phyloP scores from a whole-genome alignment of 345 rosid genomes.

The Citrus maxima region DNA sequence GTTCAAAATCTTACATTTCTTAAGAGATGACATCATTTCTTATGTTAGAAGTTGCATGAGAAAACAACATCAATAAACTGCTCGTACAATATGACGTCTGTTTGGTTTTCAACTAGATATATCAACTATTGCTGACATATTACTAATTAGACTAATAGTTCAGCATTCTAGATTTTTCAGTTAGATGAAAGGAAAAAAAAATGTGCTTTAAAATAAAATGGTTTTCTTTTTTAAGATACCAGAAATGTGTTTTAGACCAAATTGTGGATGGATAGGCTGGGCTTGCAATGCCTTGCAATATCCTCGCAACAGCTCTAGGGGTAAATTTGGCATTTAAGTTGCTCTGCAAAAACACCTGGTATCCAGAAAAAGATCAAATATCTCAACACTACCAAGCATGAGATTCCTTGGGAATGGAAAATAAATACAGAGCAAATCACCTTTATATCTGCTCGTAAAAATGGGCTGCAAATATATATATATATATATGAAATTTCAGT shows the following conservation, averaged over 20 bases:
- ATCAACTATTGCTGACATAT: not conserved
- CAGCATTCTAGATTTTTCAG: not conserved
- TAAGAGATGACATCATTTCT: not conserved
- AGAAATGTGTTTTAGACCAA: conserved; percentile 94
- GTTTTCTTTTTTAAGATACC: conserved; percentile 39
- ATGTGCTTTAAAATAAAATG: not conserved
- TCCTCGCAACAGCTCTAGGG: conserved; percentile 88
- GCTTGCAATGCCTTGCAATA: conserved; percentile 93
- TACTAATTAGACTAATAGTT: not conserved
- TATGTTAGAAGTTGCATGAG: not conserved
- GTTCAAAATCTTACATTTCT: not conserved
- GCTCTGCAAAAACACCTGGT: conserved; percentile 84
- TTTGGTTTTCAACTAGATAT: no score
- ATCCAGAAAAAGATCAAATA: conserved; percentile 16
- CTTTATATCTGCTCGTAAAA: conserved; percentile 95
- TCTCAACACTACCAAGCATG: not conserved
- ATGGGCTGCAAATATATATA: conserved; percentile 58
- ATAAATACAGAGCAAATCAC: conserved; percentile 31
- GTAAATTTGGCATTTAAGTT: conserved; percentile 81
- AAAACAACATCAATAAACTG: not conserved
- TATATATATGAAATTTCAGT: conserved; percentile 21
- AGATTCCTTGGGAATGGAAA: conserved; percentile 14
- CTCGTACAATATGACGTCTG: not conserved
- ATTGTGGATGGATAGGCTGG: conserved; percentile 74
- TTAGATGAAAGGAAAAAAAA: not conserved